phyloP scores from a whole-genome alignment of 306 rosid species.

The Begonia loranthoides region DNA sequence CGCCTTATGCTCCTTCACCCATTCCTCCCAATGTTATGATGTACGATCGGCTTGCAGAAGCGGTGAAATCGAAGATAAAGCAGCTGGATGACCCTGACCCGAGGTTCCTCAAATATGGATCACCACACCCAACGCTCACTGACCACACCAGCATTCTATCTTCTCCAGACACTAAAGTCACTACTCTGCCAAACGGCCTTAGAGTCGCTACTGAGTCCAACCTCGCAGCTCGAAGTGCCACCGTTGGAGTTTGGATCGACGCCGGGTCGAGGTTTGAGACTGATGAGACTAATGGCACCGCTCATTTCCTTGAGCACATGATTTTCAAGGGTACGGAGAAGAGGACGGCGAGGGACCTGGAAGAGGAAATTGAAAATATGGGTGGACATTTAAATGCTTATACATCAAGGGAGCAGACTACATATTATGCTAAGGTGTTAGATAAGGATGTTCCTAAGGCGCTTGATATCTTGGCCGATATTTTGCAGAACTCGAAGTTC shows the following conservation, averaged over 20 bases:
- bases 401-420: constrained; percentile 85
- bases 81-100: constrained; percentile 78
- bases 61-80: constrained; percentile 51
- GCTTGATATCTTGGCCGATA: constrained; percentile 63
- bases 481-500: constrained; percentile 74
- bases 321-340: constrained; percentile 76
- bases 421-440: constrained; percentile 69
- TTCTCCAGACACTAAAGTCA: constrained; percentile 75
- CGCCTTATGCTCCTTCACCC: constrained; percentile 35
- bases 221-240: constrained; percentile 50
- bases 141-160: constrained; percentile 69
- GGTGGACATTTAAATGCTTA: constrained; percentile 92
- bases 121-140: constrained; percentile 45
- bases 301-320: constrained; percentile 92
- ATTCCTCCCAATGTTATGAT: constrained; percentile 71
- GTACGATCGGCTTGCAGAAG: constrained; percentile 79
- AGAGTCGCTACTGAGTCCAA: constrained; percentile 80
- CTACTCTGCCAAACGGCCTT: constrained; percentile 75
- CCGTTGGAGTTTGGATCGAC: constrained; percentile 94
- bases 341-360: constrained; percentile 54
- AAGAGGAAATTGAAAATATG: constrained; percentile 94
- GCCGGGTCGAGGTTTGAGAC: constrained; percentile 91
- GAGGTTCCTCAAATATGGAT: constrained; percentile 76
- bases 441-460: constrained; percentile 59
- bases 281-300: constrained; percentile 84